Conservation (phyloP, 2,329 filamentous ascomycete species). For the Volutella citrinella region DNA sequence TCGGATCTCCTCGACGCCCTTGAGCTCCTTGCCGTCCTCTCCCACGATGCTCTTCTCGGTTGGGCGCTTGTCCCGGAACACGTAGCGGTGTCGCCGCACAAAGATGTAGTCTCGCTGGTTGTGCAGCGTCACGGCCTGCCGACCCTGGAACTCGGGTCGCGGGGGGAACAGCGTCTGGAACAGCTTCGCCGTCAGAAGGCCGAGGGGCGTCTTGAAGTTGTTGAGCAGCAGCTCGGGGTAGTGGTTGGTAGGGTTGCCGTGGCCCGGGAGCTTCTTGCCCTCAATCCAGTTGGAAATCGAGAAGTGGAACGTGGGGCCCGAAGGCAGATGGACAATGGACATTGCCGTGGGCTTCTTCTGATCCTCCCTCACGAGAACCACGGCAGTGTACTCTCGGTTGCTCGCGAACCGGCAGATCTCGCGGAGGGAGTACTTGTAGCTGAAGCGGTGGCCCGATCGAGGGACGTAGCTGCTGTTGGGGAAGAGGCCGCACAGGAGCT, state of each 20-base stretch:
- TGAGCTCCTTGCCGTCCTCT: slow-evolving; percentile 76
- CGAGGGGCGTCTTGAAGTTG: slow-evolving; percentile 90
- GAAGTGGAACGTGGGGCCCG: slow-evolving; percentile 91
- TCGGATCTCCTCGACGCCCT: slow-evolving; percentile 80
- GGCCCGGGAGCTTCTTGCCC: slow-evolving; percentile 81
- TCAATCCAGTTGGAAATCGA: slow-evolving; percentile 87
- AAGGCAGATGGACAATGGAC: slow-evolving; percentile 78
- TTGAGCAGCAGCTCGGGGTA: slow-evolving; percentile 89
- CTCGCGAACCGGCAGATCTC: slow-evolving; percentile 86
- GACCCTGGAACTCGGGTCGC: slow-evolving; percentile 76
- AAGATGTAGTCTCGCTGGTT: slow-evolving; percentile 98
- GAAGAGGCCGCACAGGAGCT: slow-evolving; percentile 76
- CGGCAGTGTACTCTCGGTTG: slow-evolving; percentile 77
- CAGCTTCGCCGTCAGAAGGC: slow-evolving; percentile 80
- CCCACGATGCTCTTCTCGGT: slow-evolving; percentile 85
- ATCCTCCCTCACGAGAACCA: slow-evolving; percentile 86
- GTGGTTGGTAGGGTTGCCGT: slow-evolving; percentile 84
- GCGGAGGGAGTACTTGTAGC: slow-evolving; percentile 85
- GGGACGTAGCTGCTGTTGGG: slow-evolving; percentile 86
- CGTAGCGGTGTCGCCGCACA: slow-evolving; percentile 82
- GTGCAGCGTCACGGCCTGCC: slow-evolving; percentile 88
- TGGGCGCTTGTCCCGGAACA: slow-evolving; percentile 83
- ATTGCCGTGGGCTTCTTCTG: slow-evolving; percentile 79
- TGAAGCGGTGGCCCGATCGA: slow-evolving; percentile 77
- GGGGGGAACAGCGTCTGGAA: slow-evolving; percentile 65